A percentile compares a stretch with the other conserved stretches of the same genome.
Conservation (phyloP, 2,329 filamentous ascomycete genomes). For the Cryphonectria parasitica region DNA sequence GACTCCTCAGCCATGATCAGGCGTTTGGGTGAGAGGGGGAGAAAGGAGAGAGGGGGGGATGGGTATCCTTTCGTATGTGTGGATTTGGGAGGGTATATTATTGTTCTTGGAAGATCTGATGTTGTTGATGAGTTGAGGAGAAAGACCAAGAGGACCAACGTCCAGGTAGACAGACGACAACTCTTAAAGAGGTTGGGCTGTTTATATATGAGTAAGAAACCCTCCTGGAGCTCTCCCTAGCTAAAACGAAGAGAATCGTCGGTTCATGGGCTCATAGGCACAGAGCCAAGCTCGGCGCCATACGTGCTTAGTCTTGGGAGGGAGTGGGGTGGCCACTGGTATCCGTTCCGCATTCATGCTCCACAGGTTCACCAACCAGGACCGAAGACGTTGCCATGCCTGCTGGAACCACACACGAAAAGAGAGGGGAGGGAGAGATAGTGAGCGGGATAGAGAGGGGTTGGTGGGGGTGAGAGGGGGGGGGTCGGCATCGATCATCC, state of each 20-base stretch:
- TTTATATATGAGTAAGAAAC: neutral
- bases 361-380: too few relatives aligned
- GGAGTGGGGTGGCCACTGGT: neutral
- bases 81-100: neutral
- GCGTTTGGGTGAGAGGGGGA: neutral
- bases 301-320: neutral
- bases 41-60: neutral
- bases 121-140: neutral
- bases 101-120: neutral
- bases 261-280: neutral
- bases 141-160: neutral
- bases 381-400: neutral
- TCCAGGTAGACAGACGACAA: neutral
- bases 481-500: neutral
- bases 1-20: slow-evolving; percentile 30
- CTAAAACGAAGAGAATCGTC: neutral
- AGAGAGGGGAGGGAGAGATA: neutral
- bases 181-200: neutral
- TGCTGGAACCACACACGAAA: neutral
- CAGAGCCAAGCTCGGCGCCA: neutral
- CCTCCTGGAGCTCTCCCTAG: neutral
- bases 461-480: neutral
- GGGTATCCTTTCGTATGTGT: neutral
- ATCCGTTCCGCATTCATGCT: neutral
- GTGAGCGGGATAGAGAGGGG: neutral